Base-by-base conservation (phyloP, 176 grass and related monocot genomes). In the Oryza rufipogon region DNA sequence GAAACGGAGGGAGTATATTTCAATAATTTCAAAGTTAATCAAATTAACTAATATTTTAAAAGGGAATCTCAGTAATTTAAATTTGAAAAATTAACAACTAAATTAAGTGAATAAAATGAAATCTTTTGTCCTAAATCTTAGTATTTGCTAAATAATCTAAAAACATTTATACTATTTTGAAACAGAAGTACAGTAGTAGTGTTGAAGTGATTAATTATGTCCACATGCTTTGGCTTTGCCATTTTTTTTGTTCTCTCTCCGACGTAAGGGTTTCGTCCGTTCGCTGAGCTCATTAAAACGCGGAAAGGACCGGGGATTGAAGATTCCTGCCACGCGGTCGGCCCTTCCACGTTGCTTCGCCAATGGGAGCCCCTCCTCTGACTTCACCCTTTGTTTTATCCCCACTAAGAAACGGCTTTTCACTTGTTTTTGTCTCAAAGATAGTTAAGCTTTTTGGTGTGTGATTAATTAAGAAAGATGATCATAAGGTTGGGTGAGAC, bases 291-390 rank as follows among this genome's bases (percentile, higher is more conserved):
- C 66, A 1, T 10, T 22, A 11, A 42, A 11, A 42, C 79, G 79
- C 79, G 80, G 3, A 19, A 60, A 42, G 13, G 20, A 2, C 26
- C 9, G 42, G 42, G 9, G 42, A 44, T 13, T 7, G 12, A 45
- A 71, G 66, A 81, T 71, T 72, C 51, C 4, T 11, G 20, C 68
- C 80, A 72, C 15, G 23, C n/a, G n/a, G 36, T 14, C 41, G 9
- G 3, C 54, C 54, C 70, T 48, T 74, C 70, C 70, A 74, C 81
- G 58, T 32, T 10, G 70, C 39, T 75, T 83, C 71, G 41, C 71
- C 81, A 66, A 28, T 33, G 0, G 36, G 36, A 41, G 16, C 42
- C 9, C 1, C 1, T 12, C 8, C 39, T 65, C 36, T 19, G 60
- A 66, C 39, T 30, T 30, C 7, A 78, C 2, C 38, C 68, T 52